Conservation (phyloP, 306 rosid species). For the Lathyrus aphaca region DNA sequence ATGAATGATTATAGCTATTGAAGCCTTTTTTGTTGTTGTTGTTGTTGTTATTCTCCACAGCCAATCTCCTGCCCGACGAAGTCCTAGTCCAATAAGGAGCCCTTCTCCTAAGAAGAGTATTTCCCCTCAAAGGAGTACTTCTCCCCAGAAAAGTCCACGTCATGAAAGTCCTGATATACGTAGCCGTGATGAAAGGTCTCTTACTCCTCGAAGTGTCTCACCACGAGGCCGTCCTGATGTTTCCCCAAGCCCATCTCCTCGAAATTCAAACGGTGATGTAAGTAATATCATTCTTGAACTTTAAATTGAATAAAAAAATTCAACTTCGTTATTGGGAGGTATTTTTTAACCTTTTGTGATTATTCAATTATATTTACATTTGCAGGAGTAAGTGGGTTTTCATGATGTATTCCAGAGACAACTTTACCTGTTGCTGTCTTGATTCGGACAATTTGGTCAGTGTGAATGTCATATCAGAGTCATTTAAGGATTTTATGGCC, state of each 20-base stretch:
- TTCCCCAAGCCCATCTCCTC: constrained; percentile 64
- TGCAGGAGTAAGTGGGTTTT: constrained; percentile 51
- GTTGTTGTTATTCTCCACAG: constrained; percentile 44
- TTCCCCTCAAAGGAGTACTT: constrained; percentile 55
- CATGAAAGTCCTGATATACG: constrained; percentile 55
- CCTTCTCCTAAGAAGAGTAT: constrained; percentile 54
- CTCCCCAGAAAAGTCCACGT: constrained; percentile 59
- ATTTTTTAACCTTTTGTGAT: constrained; percentile 12
- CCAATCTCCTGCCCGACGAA: constrained; percentile 60
- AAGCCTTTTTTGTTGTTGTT: not conserved
- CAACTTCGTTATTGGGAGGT: not conserved
- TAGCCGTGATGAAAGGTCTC: constrained; percentile 57
- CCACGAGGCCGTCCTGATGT: constrained; percentile 54
- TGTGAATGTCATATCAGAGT: constrained; percentile 52
- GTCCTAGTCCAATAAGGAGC: constrained; percentile 65
- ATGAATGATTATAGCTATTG: not conserved
- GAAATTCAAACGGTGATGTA: constrained; percentile 64
- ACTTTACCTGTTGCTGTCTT: constrained; percentile 48
- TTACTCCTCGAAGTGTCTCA: constrained; percentile 62
- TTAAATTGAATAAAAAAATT: not conserved
- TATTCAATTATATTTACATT: constrained; percentile 10
- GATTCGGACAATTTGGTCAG: constrained; percentile 43
- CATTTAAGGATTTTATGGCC: constrained; percentile 44
- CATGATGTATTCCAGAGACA: constrained; percentile 31
- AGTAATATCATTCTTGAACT: constrained; percentile 39